Evolutionary conservation across 2,329 filamentous ascomycete genomes (phyloP).

Genomic region (Scleromitrula shiraiana): DNA sequence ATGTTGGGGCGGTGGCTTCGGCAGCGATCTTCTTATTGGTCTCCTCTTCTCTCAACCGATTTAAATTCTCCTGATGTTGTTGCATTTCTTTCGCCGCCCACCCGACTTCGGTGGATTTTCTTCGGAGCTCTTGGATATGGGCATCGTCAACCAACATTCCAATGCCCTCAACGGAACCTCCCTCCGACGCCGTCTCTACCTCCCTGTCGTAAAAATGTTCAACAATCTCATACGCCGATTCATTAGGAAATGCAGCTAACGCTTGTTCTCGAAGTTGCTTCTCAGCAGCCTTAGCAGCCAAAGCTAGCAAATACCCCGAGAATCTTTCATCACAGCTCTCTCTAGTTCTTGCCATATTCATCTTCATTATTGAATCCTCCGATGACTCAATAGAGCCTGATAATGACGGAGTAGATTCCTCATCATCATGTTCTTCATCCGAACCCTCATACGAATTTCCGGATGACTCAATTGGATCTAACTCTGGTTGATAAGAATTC

Average conservation of each 20-base stretch:
- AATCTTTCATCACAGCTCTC: slow-evolving; percentile 70
- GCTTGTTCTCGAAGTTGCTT: slow-evolving; percentile 71
- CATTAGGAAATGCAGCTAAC: slow-evolving; percentile 68
- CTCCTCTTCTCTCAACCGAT: slow-evolving; percentile 27
- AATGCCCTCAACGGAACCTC: slow-evolving; percentile 26
- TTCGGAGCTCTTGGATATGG: slow-evolving; percentile 13
- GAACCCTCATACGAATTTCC: slow-evolving; percentile 36
- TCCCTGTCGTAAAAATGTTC: slow-evolving; percentile 31
- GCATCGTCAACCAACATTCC: slow-evolving; percentile 23
- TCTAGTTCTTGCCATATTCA: slow-evolving; percentile 43
- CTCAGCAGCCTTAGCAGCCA: slow-evolving; percentile 74
- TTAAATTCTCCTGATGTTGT: slow-evolving; percentile 28
- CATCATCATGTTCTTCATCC: slow-evolving; percentile 24
- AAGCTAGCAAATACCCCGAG: slow-evolving; percentile 66
- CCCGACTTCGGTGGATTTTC: slow-evolving; percentile 27
- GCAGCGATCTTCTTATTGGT: slow-evolving; percentile 28
- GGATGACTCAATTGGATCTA: slow-evolving; percentile 31
- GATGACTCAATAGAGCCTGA: slow-evolving; percentile 28
- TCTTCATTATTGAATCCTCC: slow-evolving; percentile 27
- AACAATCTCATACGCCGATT: slow-evolving; percentile 34
- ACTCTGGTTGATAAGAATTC: slow-evolving; percentile 34
- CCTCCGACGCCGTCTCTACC: slow-evolving; percentile 28
- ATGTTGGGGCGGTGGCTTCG: slow-evolving; percentile 27
- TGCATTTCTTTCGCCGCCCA: slow-evolving; percentile 31
- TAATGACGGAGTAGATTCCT: slow-evolving; percentile 26